Conservation (phyloP, 176 grass and related monocot genomes). For the Ananas comosus region DNA sequence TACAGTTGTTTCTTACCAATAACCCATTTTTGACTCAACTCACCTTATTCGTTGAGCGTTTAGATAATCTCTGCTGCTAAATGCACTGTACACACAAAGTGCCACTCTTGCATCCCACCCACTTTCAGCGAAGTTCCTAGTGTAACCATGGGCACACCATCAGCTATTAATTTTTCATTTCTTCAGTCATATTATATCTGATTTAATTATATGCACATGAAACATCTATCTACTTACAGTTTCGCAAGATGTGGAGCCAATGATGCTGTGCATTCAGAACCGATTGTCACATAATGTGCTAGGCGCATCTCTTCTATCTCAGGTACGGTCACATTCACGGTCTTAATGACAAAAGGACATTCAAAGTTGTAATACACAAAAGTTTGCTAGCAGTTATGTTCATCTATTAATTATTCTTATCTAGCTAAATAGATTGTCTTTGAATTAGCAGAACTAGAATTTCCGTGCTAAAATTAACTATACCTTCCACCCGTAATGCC, state of each 20-base stretch:
- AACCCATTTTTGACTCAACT: not conserved
- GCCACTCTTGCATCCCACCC: conserved; percentile 77
- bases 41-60: conserved; percentile 74
- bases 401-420: not conserved
- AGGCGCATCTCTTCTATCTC: conserved; percentile 90
- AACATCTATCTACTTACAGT: conserved; percentile 26
- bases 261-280: conserved; percentile 73
- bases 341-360: conserved; percentile 20
- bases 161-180: not conserved
- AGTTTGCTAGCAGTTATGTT: not conserved
- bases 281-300: conserved; percentile 86
- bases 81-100: conserved; percentile 61
- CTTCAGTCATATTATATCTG: not conserved
- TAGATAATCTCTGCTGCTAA: conserved; percentile 70
- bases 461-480: not conserved
- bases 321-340: conserved; percentile 53
- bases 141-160: not conserved
- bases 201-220: not conserved
- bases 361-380: not conserved
- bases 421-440: not conserved
- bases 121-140: conserved; percentile 43
- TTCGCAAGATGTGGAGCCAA: conserved; percentile 47
- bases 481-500: conserved; percentile 75
- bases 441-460: too few species aligned
- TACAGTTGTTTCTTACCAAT: too few species aligned